Base-by-base conservation (phyloP, 2,329 filamentous ascomycete genomes). In the Colletotrichum aenigma region DNA sequence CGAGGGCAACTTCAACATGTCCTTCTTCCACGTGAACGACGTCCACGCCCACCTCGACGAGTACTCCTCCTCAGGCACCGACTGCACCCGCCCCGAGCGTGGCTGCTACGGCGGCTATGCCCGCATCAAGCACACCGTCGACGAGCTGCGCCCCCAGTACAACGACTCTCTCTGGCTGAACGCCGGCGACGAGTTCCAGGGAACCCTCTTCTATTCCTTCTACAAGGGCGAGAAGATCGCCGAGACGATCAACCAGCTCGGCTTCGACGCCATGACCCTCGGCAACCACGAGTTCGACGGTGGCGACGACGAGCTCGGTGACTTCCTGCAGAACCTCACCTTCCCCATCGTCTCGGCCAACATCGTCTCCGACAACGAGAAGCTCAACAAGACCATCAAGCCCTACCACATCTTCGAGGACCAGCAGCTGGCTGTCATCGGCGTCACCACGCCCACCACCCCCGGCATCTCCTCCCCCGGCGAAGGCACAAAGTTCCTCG, bases 21-120 rank as follows among this genome's bases (percentile, higher is more conserved):
- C 91, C 8, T 93, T 93, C 84, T 93, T 93, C 84, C 92, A 94
- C 81, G 88, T 94, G 86, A 94, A 94, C 80, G 92, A 94, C 80
- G 91, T 94, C 16, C 92, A 94, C 81, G 89, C 92, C 16, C 92
- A 94, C 80, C 85, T 94, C 21, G 92, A 93, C 80, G 84, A 93
- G 82, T 94, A 91, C 83, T 86, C 88, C 32, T 87, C 88, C 16
- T 90, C 90, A 0, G 92, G 92, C 70, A 90, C 90, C 13, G 91
- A 93, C 83, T 94, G 92, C 84, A 89, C 87, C 0, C 83, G 87
- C 30, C 88, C 90, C 1, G 83, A 86, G 67, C 84, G 86, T 64
- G 92, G 91, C 56, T 94, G 92, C 83, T 92, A 88, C 74, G 92
- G 92, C 30, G 92, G 92, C 34, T 93, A 93, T 77, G 87, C 92